Base-by-base conservation (phyloP, 2,329 filamentous ascomycete species). In the Aspergillus melleus region DNA sequence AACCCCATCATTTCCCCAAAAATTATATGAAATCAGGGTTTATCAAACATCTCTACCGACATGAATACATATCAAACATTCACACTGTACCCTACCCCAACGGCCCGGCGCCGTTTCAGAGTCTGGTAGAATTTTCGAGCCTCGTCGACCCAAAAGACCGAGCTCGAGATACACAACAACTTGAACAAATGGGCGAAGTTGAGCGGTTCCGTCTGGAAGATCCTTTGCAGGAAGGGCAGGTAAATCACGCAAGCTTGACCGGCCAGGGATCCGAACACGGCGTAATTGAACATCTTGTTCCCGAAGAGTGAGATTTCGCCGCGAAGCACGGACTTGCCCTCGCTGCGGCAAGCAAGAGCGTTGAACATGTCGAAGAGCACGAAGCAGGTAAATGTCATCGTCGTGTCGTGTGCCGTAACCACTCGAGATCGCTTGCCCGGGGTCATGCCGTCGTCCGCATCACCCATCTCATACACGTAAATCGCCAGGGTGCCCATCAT, bases 301-400 rank as follows among this genome's bases (percentile, higher is more conserved):
- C 88, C 87, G 59, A 95, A 90, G 12, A 96, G 75, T 9, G 90
- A 87, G 54, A 96, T 83, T 73, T 99, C 93, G 46, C 95, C 94
- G 26, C 89, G 84, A 3, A 99, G 84, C 5, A 99, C 83, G 11
- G 91, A 96, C 76, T 98, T 98, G 63, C 86, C 88, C 73, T 96
- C 93, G 8, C 90, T 96, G 52, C 95, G 91, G 77, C 95, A 99
- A 16, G 91, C 89, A 22, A 99, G 83, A 1, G 95, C 95, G 76
- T 99, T 98, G 83, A 98, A 97, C 95, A 99, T 99, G 81, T 99
- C 95, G 77, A 98, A 99, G 56, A 99, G 86, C 50, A 99, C 95
- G 73, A 99, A 99, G 78, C 93, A 96, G 6, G 95, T 99, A 74
- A 99, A 99, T 0, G 95, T 98, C 90, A 99, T 97, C 64, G 95